Conservation (phyloP, 306 rosid species). For the Chamaecrista fasciculata region DNA sequence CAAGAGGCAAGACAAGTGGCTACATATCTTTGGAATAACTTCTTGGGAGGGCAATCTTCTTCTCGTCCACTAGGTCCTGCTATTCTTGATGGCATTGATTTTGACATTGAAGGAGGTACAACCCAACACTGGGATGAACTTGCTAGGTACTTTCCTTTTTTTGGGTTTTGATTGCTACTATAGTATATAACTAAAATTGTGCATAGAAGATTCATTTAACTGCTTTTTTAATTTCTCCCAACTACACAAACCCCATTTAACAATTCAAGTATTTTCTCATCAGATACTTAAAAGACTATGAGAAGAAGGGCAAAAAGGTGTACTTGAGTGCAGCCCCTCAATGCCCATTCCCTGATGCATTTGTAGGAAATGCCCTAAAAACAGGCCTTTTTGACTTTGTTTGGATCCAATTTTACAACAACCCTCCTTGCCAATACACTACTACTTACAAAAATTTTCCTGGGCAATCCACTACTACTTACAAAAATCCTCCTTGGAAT, state of each 20-base stretch:
- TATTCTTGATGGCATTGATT: conserved; percentile 44
- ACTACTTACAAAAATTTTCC: too few relatives aligned
- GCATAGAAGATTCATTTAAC: too few relatives aligned
- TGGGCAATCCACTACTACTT: too few relatives aligned
- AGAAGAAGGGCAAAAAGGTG: conserved; percentile 9
- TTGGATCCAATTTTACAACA: conserved; percentile 47
- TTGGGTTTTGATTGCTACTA: too few relatives aligned
- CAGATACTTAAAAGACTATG: conserved; percentile 32
- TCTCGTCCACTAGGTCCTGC: conserved; percentile 48
- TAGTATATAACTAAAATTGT: too few relatives aligned
- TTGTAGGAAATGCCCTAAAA: conserved; percentile 37
- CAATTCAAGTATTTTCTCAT: neutral
- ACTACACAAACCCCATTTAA: too few relatives aligned
- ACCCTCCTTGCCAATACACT: conserved; percentile 46
- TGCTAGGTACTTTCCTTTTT: conserved; percentile 22
- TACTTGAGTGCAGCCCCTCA: conserved; percentile 43
- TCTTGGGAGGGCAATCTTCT: conserved; percentile 40
- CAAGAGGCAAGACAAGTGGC: conserved; percentile 37
- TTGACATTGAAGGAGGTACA: conserved; percentile 42
- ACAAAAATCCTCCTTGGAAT: conserved; percentile 46
- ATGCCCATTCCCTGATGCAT: conserved; percentile 43
- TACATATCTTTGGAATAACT: conserved; percentile 42
- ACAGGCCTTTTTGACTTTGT: conserved; percentile 40
- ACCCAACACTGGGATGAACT: conserved; percentile 33
- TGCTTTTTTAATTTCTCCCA: too few relatives aligned